Evolutionary conservation across 495 filamentous ascomycete species (phyloP).

Genomic region (Podospora comata): DNA sequence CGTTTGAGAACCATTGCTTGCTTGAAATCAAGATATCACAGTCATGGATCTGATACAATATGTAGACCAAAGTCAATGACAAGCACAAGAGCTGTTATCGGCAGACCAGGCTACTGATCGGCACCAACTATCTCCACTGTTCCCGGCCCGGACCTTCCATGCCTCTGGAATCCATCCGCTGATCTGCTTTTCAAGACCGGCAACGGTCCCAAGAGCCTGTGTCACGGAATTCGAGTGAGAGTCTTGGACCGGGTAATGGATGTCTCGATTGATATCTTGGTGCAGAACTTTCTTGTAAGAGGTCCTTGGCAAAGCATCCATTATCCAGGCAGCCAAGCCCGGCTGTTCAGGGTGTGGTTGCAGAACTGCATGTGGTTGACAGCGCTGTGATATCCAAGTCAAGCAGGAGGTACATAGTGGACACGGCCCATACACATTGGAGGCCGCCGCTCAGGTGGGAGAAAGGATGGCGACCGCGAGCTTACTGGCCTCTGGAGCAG

Average conservation of each 20-base stretch:
- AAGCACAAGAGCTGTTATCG: neutral
- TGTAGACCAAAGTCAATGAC: neutral
- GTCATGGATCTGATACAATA: neutral
- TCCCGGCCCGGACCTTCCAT: neutral
- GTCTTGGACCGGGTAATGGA: neutral
- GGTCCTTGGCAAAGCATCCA: neutral
- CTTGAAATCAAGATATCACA: neutral
- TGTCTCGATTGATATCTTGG: constrained; percentile 6
- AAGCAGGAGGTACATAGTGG: neutral
- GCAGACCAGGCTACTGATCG: neutral
- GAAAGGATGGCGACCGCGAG: neutral
- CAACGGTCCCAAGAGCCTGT: neutral
- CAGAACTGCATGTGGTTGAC: neutral
- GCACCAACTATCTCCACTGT: neutral
- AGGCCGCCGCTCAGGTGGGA: constrained; percentile 6
- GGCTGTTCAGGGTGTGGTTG: neutral
- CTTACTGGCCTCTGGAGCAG: neutral
- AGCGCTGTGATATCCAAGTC: neutral
- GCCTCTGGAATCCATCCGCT: neutral
- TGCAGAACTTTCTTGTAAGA: neutral
- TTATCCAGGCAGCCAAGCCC: constrained; percentile 3
- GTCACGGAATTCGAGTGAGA: constrained; percentile 1
- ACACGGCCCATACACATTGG: constrained; percentile 5
- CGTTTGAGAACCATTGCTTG: neutral
- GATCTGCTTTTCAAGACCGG: neutral